Percentiles rank a stretch among this genome's conserved stretches.
These are phyloP conservation scores for Suhomyces tanzawaensis DNA, from an alignment of 805 yeast species.

Conservation along the genomic window DNA sequence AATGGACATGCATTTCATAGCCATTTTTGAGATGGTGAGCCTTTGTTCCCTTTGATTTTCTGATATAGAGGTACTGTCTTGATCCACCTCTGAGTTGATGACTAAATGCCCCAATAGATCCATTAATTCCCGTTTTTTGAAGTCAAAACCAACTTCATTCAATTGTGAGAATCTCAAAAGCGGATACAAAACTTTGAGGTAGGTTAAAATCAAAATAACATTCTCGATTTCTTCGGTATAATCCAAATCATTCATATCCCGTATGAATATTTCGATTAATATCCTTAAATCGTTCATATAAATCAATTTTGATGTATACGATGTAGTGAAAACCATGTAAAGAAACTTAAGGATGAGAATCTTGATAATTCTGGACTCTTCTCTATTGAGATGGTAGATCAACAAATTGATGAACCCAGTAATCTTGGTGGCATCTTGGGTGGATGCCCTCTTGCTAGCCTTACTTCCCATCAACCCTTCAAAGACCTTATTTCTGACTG, in stretches of 20 bases:
- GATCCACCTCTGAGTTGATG: slow-evolving; percentile 13
- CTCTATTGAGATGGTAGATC: slow-evolving; percentile 67
- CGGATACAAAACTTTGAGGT: slow-evolving; percentile 71
- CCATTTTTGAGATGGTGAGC: slow-evolving; percentile 28
- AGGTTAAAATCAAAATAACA: slow-evolving; percentile 45
- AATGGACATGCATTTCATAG: slow-evolving; percentile 32
- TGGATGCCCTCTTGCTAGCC: slow-evolving; percentile 1
- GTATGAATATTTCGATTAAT: slow-evolving; percentile 73
- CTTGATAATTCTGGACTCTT: slow-evolving; percentile 65
- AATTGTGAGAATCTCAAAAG: slow-evolving; percentile 66
- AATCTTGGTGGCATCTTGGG: slow-evolving; percentile 28
- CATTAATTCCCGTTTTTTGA: slow-evolving; percentile 55
- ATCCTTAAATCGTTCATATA: slow-evolving; percentile 85
- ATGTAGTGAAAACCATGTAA: slow-evolving; percentile 68
- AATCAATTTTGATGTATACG: slow-evolving; percentile 61
- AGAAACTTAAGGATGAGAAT: slow-evolving; percentile 77
- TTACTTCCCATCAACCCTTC: slow-evolving; percentile 40
- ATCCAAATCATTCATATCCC: slow-evolving; percentile 74
- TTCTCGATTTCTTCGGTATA: slow-evolving; percentile 58
- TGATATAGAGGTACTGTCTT: background rate
- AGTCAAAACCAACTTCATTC: slow-evolving; percentile 43
- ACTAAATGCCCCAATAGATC: slow-evolving; percentile 51
- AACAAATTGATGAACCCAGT: slow-evolving; percentile 67
- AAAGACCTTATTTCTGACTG: slow-evolving; percentile 50
- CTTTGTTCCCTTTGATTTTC: slow-evolving; percentile 12